phyloP scores from a whole-genome alignment of 2,329 filamentous ascomycete species.

The Byssoonygena ceratinophila region DNA sequence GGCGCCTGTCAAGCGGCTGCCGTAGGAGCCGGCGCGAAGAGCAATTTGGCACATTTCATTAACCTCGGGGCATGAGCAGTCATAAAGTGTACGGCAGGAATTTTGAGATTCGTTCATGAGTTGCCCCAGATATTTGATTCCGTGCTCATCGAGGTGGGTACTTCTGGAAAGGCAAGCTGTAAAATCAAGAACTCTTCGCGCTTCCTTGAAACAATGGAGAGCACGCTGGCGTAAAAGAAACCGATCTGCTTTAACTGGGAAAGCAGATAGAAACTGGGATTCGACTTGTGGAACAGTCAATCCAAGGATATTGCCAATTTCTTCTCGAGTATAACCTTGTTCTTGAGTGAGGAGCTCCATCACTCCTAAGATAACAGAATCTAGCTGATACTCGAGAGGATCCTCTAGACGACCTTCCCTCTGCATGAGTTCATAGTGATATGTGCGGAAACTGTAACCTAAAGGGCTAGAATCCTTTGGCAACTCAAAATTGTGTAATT shows the following conservation, averaged over 20 bases:
- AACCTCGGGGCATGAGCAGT: constrained; percentile 88
- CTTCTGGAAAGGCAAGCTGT: constrained; percentile 56
- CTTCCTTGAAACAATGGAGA: constrained; percentile 83
- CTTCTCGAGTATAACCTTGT: constrained; percentile 77
- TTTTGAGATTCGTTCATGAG: constrained; percentile 84
- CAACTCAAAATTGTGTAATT: constrained; percentile 52
- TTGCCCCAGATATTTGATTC: constrained; percentile 61
- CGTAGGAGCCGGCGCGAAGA: constrained; percentile 65
- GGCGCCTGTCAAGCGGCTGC: constrained; percentile 78
- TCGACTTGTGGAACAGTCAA: constrained; percentile 63
- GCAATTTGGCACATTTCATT: constrained; percentile 79
- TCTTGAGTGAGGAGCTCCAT: constrained; percentile 62
- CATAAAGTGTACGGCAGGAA: constrained; percentile 76
- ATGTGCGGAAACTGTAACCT: constrained; percentile 70
- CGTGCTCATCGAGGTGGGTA: constrained; percentile 51
- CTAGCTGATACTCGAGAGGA: constrained; percentile 56
- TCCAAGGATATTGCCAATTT: constrained; percentile 63
- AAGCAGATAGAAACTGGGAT: constrained; percentile 68
- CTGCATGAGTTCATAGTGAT: constrained; percentile 71
- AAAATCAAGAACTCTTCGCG: constrained; percentile 74
- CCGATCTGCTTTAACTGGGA: constrained; percentile 74
- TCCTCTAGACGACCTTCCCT: constrained; percentile 39
- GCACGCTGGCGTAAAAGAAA: constrained; percentile 85
- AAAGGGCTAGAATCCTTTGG: constrained; percentile 71
- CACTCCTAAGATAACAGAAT: constrained; percentile 58